Evolutionary conservation across 2,329 filamentous ascomycete species (phyloP).

Genomic region (Sclerotinia sclerotiorum): DNA sequence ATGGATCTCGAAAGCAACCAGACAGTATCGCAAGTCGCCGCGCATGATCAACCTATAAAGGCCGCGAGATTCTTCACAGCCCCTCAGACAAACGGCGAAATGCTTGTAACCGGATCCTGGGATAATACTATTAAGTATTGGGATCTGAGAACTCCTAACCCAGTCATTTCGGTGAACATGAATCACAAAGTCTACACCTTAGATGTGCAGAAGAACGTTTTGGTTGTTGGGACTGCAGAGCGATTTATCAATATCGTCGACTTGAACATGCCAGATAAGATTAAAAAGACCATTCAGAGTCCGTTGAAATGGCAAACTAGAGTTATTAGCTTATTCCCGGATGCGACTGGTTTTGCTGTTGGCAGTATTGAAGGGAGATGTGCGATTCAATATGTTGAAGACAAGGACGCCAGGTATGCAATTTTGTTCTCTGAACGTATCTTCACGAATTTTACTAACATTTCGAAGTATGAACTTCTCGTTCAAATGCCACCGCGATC

Average conservation of each 20-base stretch:
- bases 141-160: constrained; percentile 69
- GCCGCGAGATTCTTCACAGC: constrained; percentile 75
- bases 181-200: constrained; percentile 86
- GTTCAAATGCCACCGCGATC: constrained; percentile 97
- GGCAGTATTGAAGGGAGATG: constrained; percentile 96
- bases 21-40: constrained; percentile 68
- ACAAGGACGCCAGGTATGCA: constrained; percentile 74
- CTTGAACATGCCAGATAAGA: constrained; percentile 79
- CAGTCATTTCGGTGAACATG: constrained; percentile 64
- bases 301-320: constrained; percentile 98
- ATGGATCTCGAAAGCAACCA: constrained; percentile 74
- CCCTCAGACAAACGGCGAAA: constrained; percentile 61
- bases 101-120: constrained; percentile 91
- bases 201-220: constrained; percentile 83
- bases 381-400: constrained; percentile 97
- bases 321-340: constrained; percentile 90
- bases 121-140: constrained; percentile 90
- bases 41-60: constrained; percentile 80
- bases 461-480: constrained; percentile 79
- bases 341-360: constrained; percentile 88
- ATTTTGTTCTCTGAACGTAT: not conserved
- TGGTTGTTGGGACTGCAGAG: constrained; percentile 91
- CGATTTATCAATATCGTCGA: constrained; percentile 96
- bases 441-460: constrained; percentile 10
- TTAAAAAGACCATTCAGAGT: constrained; percentile 95